phyloP scores from a whole-genome alignment of 163 green algal species.

The Scenedesmus sp. region DNA sequence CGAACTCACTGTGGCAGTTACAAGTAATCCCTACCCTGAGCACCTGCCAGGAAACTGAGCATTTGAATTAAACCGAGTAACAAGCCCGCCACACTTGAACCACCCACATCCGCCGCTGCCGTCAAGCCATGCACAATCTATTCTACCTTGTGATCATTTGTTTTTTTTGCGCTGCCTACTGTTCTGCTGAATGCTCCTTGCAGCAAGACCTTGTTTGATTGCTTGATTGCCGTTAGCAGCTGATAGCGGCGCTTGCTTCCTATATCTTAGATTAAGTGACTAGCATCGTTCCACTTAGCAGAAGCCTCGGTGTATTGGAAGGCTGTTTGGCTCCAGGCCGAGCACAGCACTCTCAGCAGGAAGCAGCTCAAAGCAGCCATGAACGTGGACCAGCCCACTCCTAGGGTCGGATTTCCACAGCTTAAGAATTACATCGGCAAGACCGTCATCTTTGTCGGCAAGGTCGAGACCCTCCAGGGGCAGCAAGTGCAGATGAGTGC shows the following conservation, averaged over 20 bases:
- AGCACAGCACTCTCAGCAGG: conserved; percentile 29
- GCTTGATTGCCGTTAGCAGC: no score
- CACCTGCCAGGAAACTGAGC: background rate
- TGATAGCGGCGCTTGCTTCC: no score
- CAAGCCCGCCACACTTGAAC: background rate
- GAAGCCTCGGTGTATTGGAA: background rate
- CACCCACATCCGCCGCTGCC: background rate
- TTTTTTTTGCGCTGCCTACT: no score
- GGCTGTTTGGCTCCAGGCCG: background rate
- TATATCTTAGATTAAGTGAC: background rate
- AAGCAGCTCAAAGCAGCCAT: conserved; percentile 30
- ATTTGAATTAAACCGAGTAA: background rate
- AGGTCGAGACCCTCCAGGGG: conserved; percentile 27
- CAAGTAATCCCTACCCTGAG: background rate
- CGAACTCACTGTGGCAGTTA: no score
- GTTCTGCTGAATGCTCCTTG: no score
- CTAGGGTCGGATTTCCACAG: conserved; percentile 43
- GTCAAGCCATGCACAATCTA: background rate
- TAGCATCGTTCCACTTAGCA: background rate
- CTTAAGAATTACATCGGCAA: conserved; percentile 50
- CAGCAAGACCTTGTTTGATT: no score
- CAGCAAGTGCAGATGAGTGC: conserved; percentile 34
- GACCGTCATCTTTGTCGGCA: conserved; percentile 46
- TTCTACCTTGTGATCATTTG: background rate
- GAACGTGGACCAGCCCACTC: conserved; percentile 35